Conservation (phyloP, 495 filamentous ascomycete genomes). For the Penicillium odoratum region DNA sequence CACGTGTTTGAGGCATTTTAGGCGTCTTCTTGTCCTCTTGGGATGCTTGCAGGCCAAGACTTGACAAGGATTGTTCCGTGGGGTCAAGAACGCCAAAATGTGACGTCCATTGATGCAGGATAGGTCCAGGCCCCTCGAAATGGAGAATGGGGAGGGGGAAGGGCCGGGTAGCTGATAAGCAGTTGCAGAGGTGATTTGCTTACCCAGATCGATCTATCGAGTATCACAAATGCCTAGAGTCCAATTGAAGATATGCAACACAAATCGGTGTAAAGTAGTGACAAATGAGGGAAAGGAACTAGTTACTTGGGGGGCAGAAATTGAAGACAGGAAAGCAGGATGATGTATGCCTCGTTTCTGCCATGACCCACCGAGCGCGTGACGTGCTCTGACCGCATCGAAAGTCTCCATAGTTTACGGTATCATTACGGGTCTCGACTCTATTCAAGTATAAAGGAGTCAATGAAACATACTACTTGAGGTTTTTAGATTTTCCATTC, state of each 20-base stretch:
- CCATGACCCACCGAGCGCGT: conserved; percentile 44
- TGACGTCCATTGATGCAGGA: conserved; percentile 20
- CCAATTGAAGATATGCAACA: conserved; percentile 15
- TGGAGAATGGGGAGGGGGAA: conserved; percentile 1
- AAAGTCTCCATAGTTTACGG: conserved; percentile 2
- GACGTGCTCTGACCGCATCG: conserved; percentile 44
- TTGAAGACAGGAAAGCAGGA: conserved; percentile 27
- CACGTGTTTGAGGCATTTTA: conserved; percentile 12
- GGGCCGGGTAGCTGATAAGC: conserved; percentile 23
- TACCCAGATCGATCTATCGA: conserved; percentile 22
- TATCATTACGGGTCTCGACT: not conserved
- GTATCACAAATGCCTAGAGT: conserved; percentile 4
- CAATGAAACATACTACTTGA: not conserved
- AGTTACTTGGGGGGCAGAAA: conserved; percentile 16
- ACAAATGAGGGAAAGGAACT: conserved; percentile 14
- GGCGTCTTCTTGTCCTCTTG: conserved; percentile 5
- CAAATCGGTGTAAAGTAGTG: conserved; percentile 6
- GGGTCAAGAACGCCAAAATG: conserved; percentile 4
- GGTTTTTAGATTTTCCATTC: not conserved
- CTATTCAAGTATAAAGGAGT: not conserved
- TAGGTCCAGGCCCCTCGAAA: conserved; percentile 4
- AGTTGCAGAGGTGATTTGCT: conserved; percentile 19
- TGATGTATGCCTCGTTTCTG: conserved; percentile 47
- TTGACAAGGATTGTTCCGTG: not conserved
- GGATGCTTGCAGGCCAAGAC: conserved; percentile 8